phyloP scores from a whole-genome alignment of 2,329 filamentous ascomycete species.

The Botrytis fragariae region DNA sequence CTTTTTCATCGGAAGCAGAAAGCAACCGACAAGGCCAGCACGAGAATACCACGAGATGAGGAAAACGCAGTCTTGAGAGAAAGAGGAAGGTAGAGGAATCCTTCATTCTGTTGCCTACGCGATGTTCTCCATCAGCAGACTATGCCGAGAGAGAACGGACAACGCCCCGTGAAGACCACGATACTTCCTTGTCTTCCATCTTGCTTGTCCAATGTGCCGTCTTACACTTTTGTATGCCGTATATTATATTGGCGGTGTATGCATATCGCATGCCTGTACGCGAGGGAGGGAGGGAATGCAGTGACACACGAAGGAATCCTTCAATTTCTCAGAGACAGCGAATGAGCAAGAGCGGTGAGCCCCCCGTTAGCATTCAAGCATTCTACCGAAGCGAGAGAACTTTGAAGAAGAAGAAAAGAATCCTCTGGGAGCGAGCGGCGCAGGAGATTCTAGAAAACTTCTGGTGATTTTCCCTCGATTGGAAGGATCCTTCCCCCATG shows the following conservation, averaged over 20 bases:
- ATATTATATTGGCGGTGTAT: slow-evolving; percentile 9
- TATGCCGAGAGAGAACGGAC: neutral
- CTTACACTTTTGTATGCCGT: slow-evolving; percentile 18
- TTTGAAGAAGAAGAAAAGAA: neutral
- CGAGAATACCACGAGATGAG: neutral
- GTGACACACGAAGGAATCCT: slow-evolving; percentile 17
- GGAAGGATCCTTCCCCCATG: slow-evolving; percentile 6
- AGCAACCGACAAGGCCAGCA: neutral
- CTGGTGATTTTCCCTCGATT: neutral
- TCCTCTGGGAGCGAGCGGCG: slow-evolving; percentile 14
- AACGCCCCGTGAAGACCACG: neutral
- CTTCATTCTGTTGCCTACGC: slow-evolving; percentile 1
- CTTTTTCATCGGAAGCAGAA: neutral
- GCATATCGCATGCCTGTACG: neutral
- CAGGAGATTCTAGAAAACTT: slow-evolving; percentile 15
- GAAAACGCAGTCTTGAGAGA: neutral
- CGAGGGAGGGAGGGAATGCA: neutral
- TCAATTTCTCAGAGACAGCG: neutral
- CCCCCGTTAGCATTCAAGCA: neutral
- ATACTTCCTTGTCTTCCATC: slow-evolving; percentile 1
- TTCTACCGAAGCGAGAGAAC: neutral
- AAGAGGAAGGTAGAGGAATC: slow-evolving; percentile 19
- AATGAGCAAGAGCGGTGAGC: slow-evolving; percentile 10
- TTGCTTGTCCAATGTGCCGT: slow-evolving; percentile 14
- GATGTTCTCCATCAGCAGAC: slow-evolving; percentile 9